A percentile compares a stretch with the other conserved stretches of the same genome.
These are phyloP conservation scores for Cladosporium halotolerans DNA, from an alignment of 2,329 filamentous ascomycete genomes.

Conservation along the genomic window DNA sequence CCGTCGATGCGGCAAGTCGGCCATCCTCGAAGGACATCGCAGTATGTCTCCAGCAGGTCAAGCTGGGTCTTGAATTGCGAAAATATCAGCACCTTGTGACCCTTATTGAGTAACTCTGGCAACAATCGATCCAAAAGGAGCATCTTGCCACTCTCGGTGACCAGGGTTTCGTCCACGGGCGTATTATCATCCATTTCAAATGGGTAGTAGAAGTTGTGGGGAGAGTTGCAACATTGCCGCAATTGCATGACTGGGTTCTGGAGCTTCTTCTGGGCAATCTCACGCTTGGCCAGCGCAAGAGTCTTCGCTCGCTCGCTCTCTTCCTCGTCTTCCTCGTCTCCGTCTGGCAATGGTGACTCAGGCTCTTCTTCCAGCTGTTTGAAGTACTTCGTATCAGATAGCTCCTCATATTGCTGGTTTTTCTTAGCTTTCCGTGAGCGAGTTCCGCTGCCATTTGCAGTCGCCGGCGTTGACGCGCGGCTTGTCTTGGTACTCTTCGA, in stretches of 20 bases:
- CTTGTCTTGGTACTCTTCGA: slow-evolving; percentile 72
- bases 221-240: slow-evolving; percentile 84
- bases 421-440: slow-evolving; percentile 47
- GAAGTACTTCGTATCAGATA: slow-evolving; percentile 83
- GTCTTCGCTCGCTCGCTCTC: slow-evolving; percentile 61
- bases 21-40: slow-evolving; percentile 69
- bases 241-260: slow-evolving; percentile 91
- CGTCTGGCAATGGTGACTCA: slow-evolving; percentile 35
- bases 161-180: slow-evolving; percentile 67
- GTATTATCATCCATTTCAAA: slow-evolving; percentile 59
- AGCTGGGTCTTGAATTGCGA: slow-evolving; percentile 94
- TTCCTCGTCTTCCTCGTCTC: slow-evolving; percentile 45
- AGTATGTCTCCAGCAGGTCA: slow-evolving; percentile 85
- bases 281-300: slow-evolving; percentile 73
- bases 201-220: slow-evolving; percentile 94
- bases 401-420: slow-evolving; percentile 57
- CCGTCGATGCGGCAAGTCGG: slow-evolving; percentile 86
- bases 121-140: slow-evolving; percentile 83
- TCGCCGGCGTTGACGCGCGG: slow-evolving; percentile 64
- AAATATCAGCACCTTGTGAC: slow-evolving; percentile 91
- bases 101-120: slow-evolving; percentile 62
- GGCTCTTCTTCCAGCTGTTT: slow-evolving; percentile 61
- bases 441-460: slow-evolving; percentile 42
- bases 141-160: slow-evolving; percentile 93
- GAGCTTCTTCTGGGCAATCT: slow-evolving; percentile 84